These are phyloP conservation scores for Bonnemaisonia californica DNA, from an alignment of 31 red algal species.

Conservation along the genomic window DNA sequence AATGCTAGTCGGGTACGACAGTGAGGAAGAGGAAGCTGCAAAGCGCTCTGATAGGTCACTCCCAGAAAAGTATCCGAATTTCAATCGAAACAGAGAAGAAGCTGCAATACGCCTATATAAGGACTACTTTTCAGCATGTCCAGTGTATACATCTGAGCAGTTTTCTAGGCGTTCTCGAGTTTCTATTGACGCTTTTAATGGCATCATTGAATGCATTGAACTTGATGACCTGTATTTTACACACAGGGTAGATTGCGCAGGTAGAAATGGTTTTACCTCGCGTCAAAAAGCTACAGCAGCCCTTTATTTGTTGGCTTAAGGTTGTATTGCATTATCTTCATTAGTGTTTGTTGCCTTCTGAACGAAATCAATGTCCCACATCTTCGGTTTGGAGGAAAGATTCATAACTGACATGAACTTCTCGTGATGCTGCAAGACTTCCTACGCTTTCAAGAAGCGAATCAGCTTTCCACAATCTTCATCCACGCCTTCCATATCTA, in stretches of 20 bases:
- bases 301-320: constrained; percentile 28
- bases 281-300: constrained; percentile 26
- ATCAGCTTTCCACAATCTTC: constrained; percentile 7
- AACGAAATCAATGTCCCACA: no score
- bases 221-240: constrained; percentile 20
- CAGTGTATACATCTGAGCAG: constrained; percentile 5
- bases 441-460: constrained; percentile 4
- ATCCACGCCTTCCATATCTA: not conserved
- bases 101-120: constrained; percentile 4
- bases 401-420: no score
- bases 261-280: not conserved
- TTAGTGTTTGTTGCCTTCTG: no score
- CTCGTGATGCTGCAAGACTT: constrained; percentile 12
- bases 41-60: no score
- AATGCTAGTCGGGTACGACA: no score
- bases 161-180: constrained; percentile 8
- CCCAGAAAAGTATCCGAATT: no score
- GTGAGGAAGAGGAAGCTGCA: no score
- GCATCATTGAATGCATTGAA: not conserved
- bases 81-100: no score
- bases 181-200: not conserved
- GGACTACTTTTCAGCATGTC: constrained; percentile 10
- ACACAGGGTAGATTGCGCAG: constrained; percentile 21
- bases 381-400: no score
- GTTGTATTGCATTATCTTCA: not conserved